Base-by-base conservation (phyloP, 1,284 basidiomycete genomes). In the Trametes hirsuta region DNA sequence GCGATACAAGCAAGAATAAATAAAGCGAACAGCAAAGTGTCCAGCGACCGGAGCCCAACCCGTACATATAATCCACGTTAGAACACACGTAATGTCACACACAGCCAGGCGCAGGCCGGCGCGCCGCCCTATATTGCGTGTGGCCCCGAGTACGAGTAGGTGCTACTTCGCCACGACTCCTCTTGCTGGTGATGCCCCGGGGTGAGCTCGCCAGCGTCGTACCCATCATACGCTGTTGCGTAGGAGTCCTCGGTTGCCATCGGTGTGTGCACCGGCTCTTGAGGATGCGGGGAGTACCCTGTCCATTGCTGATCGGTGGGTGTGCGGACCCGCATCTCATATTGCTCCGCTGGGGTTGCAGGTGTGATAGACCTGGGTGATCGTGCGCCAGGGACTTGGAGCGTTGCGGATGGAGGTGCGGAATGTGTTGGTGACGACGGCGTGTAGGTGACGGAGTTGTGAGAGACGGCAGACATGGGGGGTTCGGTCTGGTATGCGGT, bases 261-360 rank as follows among this genome's bases (percentile, higher is more conserved):
- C 11, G 55, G 65, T 6, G 65, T 60, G 25, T 64, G 66, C 1
- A 62, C n/a, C 11, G 51, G 51, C 21, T 39, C 34, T 6, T 45
- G 52, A 6, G 34, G 47, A 3, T 57, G 61, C 0, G 55, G 53
- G 3, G 40, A 59, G 39, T 58, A 57, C 36, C 42, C 53, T 11
- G 51, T 53, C 67, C 66, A 66, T 44, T 70, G 68, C 37, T 69
- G 68, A 4, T 53, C 47, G 15, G 68, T 59, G 22, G 72, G 69
- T 41, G 56, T 59, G 34, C 80, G 78, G 24, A 81, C 77, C 37
- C 79, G 80, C 84, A 86, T 83, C 75, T 87, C 87, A 69, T 81
- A 84, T 47, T 79, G 63, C 47, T 74, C 71, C 22, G 65, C 57
- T 5, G 51, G 53, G 15, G 59, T 49, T 25, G 55, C 10, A 6